Evolutionary conservation across 176 grass and related monocot species (phyloP).

Genomic region (Rhynchospora breviuscula): DNA sequence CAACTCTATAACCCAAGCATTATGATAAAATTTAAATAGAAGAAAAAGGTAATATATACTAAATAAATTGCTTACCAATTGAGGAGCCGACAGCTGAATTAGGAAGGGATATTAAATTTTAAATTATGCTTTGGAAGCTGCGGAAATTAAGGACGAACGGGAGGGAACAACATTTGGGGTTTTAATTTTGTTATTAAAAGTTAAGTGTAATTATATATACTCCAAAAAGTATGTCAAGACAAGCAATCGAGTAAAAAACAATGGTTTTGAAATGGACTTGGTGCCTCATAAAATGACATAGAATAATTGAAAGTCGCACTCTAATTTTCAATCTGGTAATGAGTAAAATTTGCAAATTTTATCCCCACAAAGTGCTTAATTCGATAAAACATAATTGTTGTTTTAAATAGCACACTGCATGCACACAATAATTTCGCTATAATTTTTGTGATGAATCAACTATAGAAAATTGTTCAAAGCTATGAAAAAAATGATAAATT

Average conservation of each 20-base stretch:
- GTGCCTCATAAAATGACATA: neutral
- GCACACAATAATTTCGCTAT: no score
- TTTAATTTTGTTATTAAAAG: neutral
- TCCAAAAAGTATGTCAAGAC: neutral
- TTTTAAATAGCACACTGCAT: neutral
- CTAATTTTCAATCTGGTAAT: neutral
- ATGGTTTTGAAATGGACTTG: slow-evolving; percentile 5
- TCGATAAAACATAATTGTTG: neutral
- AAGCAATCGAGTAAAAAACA: neutral
- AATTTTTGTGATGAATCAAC: no score
- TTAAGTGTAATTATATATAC: neutral
- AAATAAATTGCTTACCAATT: neutral
- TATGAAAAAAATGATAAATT: neutral
- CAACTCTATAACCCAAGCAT: neutral
- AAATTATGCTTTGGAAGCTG: neutral
- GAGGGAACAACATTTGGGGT: neutral
- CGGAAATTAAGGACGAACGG: neutral
- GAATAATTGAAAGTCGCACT: neutral
- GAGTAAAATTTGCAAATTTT: neutral
- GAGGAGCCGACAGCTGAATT: neutral
- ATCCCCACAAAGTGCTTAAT: neutral
- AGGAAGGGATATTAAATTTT: neutral
- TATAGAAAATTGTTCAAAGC: neutral
- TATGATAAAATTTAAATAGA: neutral
- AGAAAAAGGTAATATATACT: neutral